phyloP scores from a whole-genome alignment of 257 asterid genomes.

The Fraxinus pennsylvanica region DNA sequence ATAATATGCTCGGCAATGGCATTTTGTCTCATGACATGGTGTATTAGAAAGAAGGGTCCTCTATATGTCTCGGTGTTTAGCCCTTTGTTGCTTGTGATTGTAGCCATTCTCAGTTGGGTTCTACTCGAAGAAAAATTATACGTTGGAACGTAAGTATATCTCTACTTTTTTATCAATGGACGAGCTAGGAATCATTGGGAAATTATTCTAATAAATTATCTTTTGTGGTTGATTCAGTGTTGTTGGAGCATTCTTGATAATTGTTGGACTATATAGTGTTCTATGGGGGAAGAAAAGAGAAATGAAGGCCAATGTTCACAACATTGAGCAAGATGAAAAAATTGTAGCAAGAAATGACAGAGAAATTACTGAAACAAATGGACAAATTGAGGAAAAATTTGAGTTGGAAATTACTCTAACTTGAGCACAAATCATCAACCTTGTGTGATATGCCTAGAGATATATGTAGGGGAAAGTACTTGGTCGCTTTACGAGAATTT shows the following conservation, averaged over 20 bases:
- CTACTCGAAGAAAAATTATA: slow-evolving; percentile 67
- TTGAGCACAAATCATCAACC: neutral
- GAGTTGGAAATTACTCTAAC: neutral
- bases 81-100: slow-evolving; percentile 79
- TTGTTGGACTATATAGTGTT: slow-evolving; percentile 71
- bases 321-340: neutral
- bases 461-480: neutral
- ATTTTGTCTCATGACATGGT: slow-evolving; percentile 73
- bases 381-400: neutral
- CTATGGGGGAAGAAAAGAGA: slow-evolving; percentile 83
- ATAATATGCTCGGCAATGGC: slow-evolving; percentile 75
- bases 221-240: slow-evolving; percentile 38
- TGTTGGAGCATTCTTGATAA: slow-evolving; percentile 64
- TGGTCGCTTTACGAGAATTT: neutral
- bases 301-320: neutral
- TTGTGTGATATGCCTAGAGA: neutral
- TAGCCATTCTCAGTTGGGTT: slow-evolving; percentile 86
- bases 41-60: slow-evolving; percentile 78
- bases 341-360: neutral
- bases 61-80: slow-evolving; percentile 80
- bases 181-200: neutral
- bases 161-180: neutral
- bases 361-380: neutral
- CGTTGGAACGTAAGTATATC: slow-evolving; percentile 61
- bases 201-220: neutral